Evolutionary conservation across 2,329 filamentous ascomycete genomes (phyloP).

Genomic region (Colletotrichum sp.): DNA sequence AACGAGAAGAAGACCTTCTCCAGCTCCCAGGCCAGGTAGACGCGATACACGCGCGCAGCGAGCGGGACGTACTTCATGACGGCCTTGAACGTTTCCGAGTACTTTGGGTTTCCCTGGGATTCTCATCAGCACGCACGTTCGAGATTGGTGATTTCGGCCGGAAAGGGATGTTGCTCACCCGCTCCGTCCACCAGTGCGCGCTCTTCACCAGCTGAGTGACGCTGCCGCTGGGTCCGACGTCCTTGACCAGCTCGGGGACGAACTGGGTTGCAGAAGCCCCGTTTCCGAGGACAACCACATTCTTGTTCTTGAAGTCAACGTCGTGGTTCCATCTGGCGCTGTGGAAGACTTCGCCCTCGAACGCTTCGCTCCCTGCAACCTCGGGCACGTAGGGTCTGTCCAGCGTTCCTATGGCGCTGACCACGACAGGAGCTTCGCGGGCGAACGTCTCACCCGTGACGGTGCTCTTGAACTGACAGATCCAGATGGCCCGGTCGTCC

Average conservation of each 20-base stretch:
- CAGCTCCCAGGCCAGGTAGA: not conserved
- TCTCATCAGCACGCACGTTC: not conserved
- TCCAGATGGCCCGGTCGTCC: not conserved
- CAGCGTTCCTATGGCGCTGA: not conserved
- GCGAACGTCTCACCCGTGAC: not conserved
- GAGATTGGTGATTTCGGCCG: no score
- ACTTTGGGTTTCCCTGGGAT: not conserved
- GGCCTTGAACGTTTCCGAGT: not conserved
- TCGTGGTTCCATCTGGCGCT: not conserved
- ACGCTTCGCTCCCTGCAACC: not conserved
- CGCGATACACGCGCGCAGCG: not conserved
- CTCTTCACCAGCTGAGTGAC: not conserved
- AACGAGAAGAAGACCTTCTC: not conserved
- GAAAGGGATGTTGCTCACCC: not conserved
- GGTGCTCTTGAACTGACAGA: not conserved
- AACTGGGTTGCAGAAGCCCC: conserved; percentile 54
- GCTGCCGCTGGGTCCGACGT: not conserved
- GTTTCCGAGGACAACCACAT: conserved; percentile 43
- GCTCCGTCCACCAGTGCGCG: not conserved
- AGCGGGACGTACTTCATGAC: not conserved
- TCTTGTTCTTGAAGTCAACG: conserved; percentile 25
- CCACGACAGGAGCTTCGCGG: not conserved
- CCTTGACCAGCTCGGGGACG: conserved; percentile 43
- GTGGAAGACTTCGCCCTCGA: not conserved
- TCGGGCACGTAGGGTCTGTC: not conserved